Percentiles rank a stretch among this genome's conserved stretches.
These are phyloP conservation scores for Diplocarpon mali DNA, from an alignment of 2,329 filamentous ascomycete species.

Conservation along the genomic window DNA sequence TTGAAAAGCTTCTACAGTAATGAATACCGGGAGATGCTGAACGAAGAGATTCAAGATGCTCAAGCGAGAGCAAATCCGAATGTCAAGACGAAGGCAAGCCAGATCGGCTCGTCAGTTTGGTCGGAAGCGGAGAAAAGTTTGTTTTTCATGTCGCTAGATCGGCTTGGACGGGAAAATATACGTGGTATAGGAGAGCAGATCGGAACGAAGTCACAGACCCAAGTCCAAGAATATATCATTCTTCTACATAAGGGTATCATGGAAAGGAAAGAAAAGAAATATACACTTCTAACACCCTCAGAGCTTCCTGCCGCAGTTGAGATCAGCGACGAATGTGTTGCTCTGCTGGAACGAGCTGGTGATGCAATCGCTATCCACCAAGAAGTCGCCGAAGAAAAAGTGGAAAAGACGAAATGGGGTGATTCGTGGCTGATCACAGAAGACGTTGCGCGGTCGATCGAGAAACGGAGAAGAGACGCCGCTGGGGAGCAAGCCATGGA, in stretches of 20 bases:
- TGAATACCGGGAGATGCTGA: constrained; percentile 39
- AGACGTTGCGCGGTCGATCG: constrained; percentile 16
- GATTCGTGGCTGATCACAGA: constrained; percentile 52
- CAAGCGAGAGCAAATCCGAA: constrained; percentile 25
- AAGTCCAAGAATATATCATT: constrained; percentile 60
- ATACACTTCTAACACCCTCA: constrained; percentile 31
- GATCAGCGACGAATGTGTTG: constrained; percentile 53
- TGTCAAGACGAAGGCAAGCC: constrained; percentile 33
- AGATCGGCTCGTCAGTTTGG: constrained; percentile 64
- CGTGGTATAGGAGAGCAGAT: constrained; percentile 51
- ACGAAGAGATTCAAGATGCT: constrained; percentile 46
- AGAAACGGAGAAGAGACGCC: constrained; percentile 12
- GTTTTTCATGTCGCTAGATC: constrained; percentile 56
- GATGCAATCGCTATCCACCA: constrained; percentile 55
- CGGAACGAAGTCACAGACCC: constrained; percentile 59
- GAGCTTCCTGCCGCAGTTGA: constrained; percentile 66
- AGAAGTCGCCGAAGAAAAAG: constrained; percentile 47
- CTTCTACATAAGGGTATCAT: constrained; percentile 42
- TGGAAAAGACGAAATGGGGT: constrained; percentile 51
- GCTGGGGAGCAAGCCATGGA: constrained; percentile 21
- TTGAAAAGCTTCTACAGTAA: constrained; percentile 35
- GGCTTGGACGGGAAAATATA: constrained; percentile 52
- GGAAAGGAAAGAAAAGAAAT: constrained; percentile 20
- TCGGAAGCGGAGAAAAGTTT: constrained; percentile 55
- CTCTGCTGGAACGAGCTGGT: constrained; percentile 55